Conservation (phyloP, 495 filamentous ascomycete species). For the Aspergillus campestris region DNA sequence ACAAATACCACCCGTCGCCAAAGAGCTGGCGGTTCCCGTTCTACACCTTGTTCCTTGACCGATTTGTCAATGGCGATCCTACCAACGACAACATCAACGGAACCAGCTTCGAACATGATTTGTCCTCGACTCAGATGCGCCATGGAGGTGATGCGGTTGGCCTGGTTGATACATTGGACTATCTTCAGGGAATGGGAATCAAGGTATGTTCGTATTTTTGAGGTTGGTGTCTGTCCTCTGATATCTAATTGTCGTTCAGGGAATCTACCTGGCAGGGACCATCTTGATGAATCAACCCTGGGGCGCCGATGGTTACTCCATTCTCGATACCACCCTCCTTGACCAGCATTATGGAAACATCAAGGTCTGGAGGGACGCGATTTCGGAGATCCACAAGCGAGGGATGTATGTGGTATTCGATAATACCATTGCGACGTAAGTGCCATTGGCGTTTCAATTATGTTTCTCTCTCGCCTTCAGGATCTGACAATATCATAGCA, state of each 20-base stretch:
- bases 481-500: slow-evolving; percentile 17
- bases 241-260: slow-evolving; percentile 24
- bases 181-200: slow-evolving; percentile 67
- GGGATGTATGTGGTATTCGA: slow-evolving; percentile 68
- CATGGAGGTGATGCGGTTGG: slow-evolving; percentile 64
- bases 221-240: too few relatives aligned
- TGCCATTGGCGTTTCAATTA: not conserved
- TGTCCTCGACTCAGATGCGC: slow-evolving; percentile 61
- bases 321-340: slow-evolving; percentile 61
- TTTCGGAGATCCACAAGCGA: slow-evolving; percentile 55
- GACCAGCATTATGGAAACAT: slow-evolving; percentile 64
- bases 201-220: slow-evolving; percentile 33
- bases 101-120: slow-evolving; percentile 61
- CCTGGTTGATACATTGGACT: slow-evolving; percentile 58
- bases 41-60: slow-evolving; percentile 62
- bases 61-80: slow-evolving; percentile 66
- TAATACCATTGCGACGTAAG: slow-evolving; percentile 63
- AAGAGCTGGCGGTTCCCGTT: slow-evolving; percentile 64
- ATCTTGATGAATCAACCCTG: slow-evolving; percentile 66
- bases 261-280: slow-evolving; percentile 61
- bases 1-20: slow-evolving; percentile 50
- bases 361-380: slow-evolving; percentile 52
- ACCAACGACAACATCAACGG: slow-evolving; percentile 63
- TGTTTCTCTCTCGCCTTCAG: not conserved
- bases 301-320: slow-evolving; percentile 59